These are phyloP conservation scores for Venturia asperata DNA, from an alignment of 2,329 filamentous ascomycete species.

Conservation along the genomic window DNA sequence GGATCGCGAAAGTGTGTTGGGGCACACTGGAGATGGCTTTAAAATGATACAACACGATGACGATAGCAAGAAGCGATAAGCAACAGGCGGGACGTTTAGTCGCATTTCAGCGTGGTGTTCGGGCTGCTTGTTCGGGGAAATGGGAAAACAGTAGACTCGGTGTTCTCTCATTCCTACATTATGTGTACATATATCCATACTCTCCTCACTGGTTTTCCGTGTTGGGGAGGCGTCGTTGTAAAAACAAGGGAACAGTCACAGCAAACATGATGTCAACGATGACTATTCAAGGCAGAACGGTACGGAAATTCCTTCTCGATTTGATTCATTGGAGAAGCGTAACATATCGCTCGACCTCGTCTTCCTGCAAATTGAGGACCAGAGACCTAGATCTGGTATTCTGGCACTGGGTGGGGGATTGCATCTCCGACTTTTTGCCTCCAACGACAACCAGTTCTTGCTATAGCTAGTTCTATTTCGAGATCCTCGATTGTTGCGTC, in stretches of 20 bases:
- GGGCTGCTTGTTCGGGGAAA: not conserved
- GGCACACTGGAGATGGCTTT: not conserved
- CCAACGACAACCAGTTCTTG: no score
- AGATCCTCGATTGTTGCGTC: no score
- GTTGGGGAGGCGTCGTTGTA: not conserved
- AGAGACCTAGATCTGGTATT: no score
- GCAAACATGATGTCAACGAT: not conserved
- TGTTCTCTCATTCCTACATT: not conserved
- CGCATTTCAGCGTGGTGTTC: conserved; percentile 10
- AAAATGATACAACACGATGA: conserved; percentile 2
- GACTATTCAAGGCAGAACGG: not conserved
- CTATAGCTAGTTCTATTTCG: no score
- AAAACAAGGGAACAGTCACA: not conserved
- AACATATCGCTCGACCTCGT: no score
- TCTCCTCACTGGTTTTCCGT: not conserved
- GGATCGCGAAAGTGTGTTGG: conserved; percentile 19
- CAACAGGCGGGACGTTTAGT: not conserved
- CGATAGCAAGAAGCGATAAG: not conserved
- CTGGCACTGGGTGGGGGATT: no score
- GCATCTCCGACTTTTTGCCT: no score
- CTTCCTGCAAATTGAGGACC: no score
- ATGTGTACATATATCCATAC: not conserved
- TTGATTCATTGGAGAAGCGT: no score
- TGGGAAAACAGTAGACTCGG: not conserved
- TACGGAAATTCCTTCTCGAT: no score